These are phyloP conservation scores for Curvularia hawaiiensis DNA, from an alignment of 2,329 filamentous ascomycete genomes.

Conservation along the genomic window DNA sequence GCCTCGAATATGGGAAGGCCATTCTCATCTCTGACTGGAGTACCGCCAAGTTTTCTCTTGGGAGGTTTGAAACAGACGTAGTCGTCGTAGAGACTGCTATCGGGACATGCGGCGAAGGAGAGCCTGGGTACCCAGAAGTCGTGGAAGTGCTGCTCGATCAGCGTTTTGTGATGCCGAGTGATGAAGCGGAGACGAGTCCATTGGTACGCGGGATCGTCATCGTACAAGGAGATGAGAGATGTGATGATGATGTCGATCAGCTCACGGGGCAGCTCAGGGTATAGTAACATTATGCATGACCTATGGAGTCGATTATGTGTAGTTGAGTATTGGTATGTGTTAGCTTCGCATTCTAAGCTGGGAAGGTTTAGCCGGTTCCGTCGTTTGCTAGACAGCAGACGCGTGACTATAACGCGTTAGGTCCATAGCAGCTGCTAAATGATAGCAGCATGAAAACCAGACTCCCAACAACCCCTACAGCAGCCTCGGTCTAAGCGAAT, in stretches of 20 bases:
- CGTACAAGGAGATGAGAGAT: conserved; percentile 5
- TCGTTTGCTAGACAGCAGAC: not conserved
- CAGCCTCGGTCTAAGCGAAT: conserved; percentile 5
- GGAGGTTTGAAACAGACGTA: not conserved
- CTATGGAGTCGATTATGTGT: too few species aligned
- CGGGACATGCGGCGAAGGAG: not conserved
- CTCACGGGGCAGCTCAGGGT: conserved; percentile 8
- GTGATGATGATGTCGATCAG: conserved; percentile 12
- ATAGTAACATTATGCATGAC: not conserved
- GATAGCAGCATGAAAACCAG: not conserved
- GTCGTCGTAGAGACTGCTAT: not conserved
- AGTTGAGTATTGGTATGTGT: too few species aligned
- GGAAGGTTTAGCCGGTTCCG: not conserved
- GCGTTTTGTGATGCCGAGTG: conserved; percentile 1
- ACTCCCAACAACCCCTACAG: not conserved
- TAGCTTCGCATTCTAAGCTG: not conserved
- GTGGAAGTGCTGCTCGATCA: conserved; percentile 11
- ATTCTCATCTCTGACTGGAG: not conserved
- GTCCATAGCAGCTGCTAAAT: not conserved
- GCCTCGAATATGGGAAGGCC: not conserved
- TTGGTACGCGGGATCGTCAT: conserved; percentile 13
- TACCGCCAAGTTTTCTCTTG: not conserved
- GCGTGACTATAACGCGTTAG: not conserved
- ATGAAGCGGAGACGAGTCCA: conserved; percentile 12
- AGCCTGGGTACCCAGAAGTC: conserved; percentile 12